Evolutionary conservation across 768 basidiomycete genomes (phyloP).

Genomic region (Clathrus columnatus): DNA sequence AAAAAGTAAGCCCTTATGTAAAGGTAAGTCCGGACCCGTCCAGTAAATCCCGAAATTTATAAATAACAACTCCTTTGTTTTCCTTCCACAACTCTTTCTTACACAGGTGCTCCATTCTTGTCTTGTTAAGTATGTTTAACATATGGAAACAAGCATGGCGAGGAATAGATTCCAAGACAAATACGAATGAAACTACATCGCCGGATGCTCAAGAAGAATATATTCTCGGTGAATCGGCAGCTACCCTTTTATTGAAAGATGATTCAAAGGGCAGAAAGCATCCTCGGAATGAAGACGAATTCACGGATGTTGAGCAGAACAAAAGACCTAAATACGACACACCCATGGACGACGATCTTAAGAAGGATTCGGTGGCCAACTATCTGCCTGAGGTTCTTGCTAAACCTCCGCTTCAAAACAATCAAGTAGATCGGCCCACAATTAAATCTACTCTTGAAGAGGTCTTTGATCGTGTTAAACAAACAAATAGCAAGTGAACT

Average conservation of each 20-base stretch:
- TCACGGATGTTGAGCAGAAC: constrained; percentile 1
- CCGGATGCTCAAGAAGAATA: too few relatives aligned
- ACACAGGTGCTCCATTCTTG: neutral
- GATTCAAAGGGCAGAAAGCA: neutral
- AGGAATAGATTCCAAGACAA: constrained; percentile 20
- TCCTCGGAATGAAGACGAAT: neutral
- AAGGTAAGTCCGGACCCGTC: neutral
- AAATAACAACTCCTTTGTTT: neutral
- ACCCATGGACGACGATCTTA: neutral
- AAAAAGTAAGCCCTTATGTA: too few relatives aligned
- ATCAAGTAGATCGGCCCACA: constrained; percentile 15
- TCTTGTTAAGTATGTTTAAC: constrained; percentile 33
- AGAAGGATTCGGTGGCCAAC: constrained; percentile 25
- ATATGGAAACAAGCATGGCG: constrained; percentile 44
- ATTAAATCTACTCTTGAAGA: constrained; percentile 14
- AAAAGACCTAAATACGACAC: constrained; percentile 2
- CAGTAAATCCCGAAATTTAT: too few relatives aligned
- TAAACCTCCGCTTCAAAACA: neutral
- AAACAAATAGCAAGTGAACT: constrained; percentile 29
- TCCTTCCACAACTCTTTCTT: neutral
- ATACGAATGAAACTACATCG: constrained; percentile 1
- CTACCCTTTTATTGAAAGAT: too few relatives aligned
- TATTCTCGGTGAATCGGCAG: too few relatives aligned
- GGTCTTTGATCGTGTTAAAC: constrained; percentile 25
- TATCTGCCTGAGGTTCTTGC: constrained; percentile 29